Evolutionary conservation across 345 rosid species (phyloP), one percentile per base, ranked within the genome.

Genomic region (Salix udensis): DNA sequence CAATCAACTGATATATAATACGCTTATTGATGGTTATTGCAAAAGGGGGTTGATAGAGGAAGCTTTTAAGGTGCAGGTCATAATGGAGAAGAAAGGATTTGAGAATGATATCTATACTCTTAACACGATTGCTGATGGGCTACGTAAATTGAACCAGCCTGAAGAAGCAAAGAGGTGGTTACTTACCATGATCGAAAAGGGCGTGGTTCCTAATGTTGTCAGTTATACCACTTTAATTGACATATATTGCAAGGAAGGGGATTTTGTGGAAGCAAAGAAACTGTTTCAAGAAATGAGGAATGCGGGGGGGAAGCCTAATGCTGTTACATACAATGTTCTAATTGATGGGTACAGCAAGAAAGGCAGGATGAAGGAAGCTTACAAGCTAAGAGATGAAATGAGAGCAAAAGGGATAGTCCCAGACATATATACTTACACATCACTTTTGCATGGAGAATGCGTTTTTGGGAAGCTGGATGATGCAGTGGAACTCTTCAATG

Each of bases 221-320:
- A 90, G 84, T 80, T 85, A 80, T 74, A 88, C 96, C 52, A 93
- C 87, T 71, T 77, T 95, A 84, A 89, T 94, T 24, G 85, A 85
- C 83, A 89, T 95, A 77, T 86, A 84, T 79, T 88, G 94, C 85
- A 93, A 89, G 79, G 93, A 95, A 84, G 96, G 96, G 65, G 90
- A 91, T 82, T 24, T 93, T 75, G 88, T 80, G 78, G 97, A 89
- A 83, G 97, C 96, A 53, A 86, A 87, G 76, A 84, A 87, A 76
- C 77, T 91, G 12, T 87, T 93, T 84, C 30, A 26, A 67, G 93
- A 91, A 67, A 91, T 93, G 94, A 78, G 85, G 68, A 78, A 68
- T 60, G 88, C 79, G 80, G 91, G 90, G 68, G 82, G 40, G 72
- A 78, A 74, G 76, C 97, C 94, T 10, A 88, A 80, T 77, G 76